Conservation (phyloP, 495 filamentous ascomycete genomes). For the Trichocladium antarcticum region DNA sequence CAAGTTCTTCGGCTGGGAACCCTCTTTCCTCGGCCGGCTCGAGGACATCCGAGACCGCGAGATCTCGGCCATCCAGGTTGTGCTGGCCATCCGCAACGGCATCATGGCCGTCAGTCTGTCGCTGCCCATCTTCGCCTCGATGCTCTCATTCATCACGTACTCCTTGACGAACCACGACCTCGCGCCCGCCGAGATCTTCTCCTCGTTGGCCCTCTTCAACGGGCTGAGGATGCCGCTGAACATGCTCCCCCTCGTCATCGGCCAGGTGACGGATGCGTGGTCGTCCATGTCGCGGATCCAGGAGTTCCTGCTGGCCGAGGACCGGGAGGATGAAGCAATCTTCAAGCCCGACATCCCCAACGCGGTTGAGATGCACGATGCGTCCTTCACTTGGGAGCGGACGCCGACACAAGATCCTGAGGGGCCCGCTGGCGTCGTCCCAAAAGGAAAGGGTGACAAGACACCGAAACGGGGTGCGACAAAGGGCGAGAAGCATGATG, state of each 20-base stretch:
- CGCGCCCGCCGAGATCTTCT: conserved; percentile 72
- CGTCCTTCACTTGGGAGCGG: conserved; percentile 89
- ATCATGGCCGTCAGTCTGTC: conserved; percentile 67
- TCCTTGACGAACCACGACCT: conserved; percentile 62
- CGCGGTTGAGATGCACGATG: conserved; percentile 61
- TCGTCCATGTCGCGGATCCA: conserved; percentile 74
- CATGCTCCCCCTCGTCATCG: conserved; percentile 75
- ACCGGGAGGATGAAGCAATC: conserved; percentile 61
- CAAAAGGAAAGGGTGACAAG: conserved; percentile 30
- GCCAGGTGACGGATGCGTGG: conserved; percentile 80
- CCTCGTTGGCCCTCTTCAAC: conserved; percentile 88
- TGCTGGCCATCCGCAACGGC: conserved; percentile 71
- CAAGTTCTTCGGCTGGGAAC: conserved; percentile 94
- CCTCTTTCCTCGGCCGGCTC: conserved; percentile 67
- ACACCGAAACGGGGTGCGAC: conserved; percentile 29
- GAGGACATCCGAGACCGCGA: conserved; percentile 60
- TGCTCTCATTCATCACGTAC: conserved; percentile 91
- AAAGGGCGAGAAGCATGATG: conserved; percentile 19
- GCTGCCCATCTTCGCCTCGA: conserved; percentile 82
- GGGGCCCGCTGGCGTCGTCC: conserved; percentile 22
- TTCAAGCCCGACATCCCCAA: conserved; percentile 50
- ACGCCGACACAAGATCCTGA: conserved; percentile 52
- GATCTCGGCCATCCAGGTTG: conserved; percentile 63
- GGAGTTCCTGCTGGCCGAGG: conserved; percentile 76
- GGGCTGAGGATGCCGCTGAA: conserved; percentile 81